Conservation (phyloP, 2,329 filamentous ascomycete genomes). For the Cryphonectria naterciae region DNA sequence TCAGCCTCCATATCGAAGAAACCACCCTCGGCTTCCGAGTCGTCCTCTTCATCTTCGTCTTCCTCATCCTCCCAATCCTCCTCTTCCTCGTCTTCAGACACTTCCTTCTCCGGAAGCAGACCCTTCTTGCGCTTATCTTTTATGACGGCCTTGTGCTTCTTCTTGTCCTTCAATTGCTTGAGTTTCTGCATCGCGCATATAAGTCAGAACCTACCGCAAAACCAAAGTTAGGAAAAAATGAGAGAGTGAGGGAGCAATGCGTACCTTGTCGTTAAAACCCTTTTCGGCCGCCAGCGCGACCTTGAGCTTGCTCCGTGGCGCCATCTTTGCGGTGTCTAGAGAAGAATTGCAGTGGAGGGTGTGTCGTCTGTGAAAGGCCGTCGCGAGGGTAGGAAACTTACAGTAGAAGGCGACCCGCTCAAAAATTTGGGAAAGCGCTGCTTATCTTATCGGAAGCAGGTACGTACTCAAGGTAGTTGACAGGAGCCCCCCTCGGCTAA, state of each 20-base stretch:
- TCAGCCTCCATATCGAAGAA: slow-evolving; percentile 29
- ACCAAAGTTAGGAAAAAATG: not conserved
- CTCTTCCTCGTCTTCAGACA: slow-evolving; percentile 36
- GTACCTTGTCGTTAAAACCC: slow-evolving; percentile 48
- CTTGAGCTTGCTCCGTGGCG: slow-evolving; percentile 51
- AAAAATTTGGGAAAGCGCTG: slow-evolving; percentile 27
- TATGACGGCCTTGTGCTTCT: slow-evolving; percentile 46
- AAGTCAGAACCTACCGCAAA: slow-evolving; percentile 8
- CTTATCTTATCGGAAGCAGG: slow-evolving; percentile 23
- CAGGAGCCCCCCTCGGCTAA: not conserved
- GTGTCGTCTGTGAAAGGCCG: slow-evolving; percentile 6
- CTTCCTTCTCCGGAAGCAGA: slow-evolving; percentile 35
- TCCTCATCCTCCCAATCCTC: slow-evolving; percentile 37
- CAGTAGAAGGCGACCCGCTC: slow-evolving; percentile 24
- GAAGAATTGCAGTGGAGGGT: not conserved
- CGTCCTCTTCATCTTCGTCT: slow-evolving; percentile 37
- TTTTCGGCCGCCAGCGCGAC: slow-evolving; percentile 60
- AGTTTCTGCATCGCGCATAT: slow-evolving; percentile 31
- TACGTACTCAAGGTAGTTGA: not conserved
- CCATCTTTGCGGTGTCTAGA: slow-evolving; percentile 20
- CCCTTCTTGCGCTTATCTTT: slow-evolving; percentile 45
- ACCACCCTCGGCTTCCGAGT: slow-evolving; percentile 23
- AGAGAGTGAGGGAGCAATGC: not conserved
- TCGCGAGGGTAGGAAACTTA: slow-evolving; percentile 16
- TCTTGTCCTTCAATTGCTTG: slow-evolving; percentile 55